Conservation (phyloP, 768 basidiomycete genomes). For the Lactifluus pinguis region DNA sequence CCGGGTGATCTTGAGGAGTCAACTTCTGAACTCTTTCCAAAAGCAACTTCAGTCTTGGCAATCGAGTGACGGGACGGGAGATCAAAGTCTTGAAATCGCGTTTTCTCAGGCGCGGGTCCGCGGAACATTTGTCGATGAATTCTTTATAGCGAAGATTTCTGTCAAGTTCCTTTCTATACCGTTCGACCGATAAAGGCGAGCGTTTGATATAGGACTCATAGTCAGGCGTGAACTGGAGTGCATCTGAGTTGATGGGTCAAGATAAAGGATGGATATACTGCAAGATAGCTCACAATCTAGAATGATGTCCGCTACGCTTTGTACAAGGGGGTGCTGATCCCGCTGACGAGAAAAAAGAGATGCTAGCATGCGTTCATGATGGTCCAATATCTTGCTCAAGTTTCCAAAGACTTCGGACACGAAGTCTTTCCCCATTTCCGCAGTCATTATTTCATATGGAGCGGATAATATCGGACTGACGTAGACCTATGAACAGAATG, state of each 20-base stretch:
- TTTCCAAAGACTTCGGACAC: slow-evolving; percentile 81
- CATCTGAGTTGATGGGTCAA: slow-evolving; percentile 20
- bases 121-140: slow-evolving; percentile 54
- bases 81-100: slow-evolving; percentile 77
- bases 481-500: slow-evolving; percentile 45
- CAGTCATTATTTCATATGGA: slow-evolving; percentile 56
- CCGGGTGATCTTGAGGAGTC: slow-evolving; percentile 66
- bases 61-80: slow-evolving; percentile 80
- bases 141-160: slow-evolving; percentile 56
- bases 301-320: slow-evolving; percentile 77
- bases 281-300: slow-evolving; percentile 51
- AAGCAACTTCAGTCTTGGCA: slow-evolving; percentile 69
- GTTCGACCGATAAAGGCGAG: slow-evolving; percentile 78
- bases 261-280: neutral
- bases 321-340: slow-evolving; percentile 78
- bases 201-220: slow-evolving; percentile 84
- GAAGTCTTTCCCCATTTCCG: slow-evolving; percentile 50
- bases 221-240: slow-evolving; percentile 42
- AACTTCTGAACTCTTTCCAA: slow-evolving; percentile 61
- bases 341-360: slow-evolving; percentile 72
- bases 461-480: slow-evolving; percentile 53
- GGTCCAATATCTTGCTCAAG: slow-evolving; percentile 51
- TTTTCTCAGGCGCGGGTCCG: slow-evolving; percentile 58
- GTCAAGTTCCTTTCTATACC: slow-evolving; percentile 67
- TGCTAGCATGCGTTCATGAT: slow-evolving; percentile 61